Conservation (phyloP, 768 basidiomycete species). For the Cubamyces sp. region DNA sequence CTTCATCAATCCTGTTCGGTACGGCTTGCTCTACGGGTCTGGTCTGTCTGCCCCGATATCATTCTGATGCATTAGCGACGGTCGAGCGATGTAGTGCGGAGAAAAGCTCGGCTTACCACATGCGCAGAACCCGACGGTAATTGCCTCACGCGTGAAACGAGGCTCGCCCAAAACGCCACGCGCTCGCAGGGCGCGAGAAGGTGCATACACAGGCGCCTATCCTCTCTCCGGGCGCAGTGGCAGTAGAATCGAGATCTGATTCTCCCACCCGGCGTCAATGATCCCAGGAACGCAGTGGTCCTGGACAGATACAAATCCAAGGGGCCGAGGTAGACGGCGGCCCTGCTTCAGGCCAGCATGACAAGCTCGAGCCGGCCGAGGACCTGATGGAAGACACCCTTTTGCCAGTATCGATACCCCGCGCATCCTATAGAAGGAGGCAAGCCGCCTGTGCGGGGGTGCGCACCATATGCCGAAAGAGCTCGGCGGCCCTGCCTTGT, state of each 20-base stretch:
- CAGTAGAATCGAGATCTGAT: background rate
- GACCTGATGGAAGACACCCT: slow-evolving; percentile 13
- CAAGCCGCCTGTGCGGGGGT: background rate
- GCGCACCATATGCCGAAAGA: background rate
- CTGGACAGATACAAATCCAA: slow-evolving; percentile 1
- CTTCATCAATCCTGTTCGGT: slow-evolving; percentile 4
- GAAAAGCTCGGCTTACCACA: too few species aligned
- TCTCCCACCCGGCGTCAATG: slow-evolving; percentile 3
- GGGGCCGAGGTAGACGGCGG: background rate
- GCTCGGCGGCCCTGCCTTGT: slow-evolving; percentile 15
- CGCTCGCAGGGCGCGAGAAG: background rate
- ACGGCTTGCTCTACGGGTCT: background rate
- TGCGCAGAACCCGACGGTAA: too few species aligned
- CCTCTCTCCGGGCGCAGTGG: background rate
- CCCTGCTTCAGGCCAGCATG: slow-evolving; percentile 9
- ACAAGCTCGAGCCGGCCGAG: slow-evolving; percentile 9
- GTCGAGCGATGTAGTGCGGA: too few species aligned
- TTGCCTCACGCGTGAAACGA: background rate
- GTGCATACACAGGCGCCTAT: background rate
- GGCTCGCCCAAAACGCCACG: background rate
- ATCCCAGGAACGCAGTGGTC: slow-evolving; percentile 16
- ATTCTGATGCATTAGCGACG: background rate
- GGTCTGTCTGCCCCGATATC: slow-evolving; percentile 1
- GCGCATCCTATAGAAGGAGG: background rate
- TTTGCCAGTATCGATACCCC: background rate